Evolutionary conservation across 768 basidiomycete species (phyloP).

Genomic region (Pisolithus orientalis): DNA sequence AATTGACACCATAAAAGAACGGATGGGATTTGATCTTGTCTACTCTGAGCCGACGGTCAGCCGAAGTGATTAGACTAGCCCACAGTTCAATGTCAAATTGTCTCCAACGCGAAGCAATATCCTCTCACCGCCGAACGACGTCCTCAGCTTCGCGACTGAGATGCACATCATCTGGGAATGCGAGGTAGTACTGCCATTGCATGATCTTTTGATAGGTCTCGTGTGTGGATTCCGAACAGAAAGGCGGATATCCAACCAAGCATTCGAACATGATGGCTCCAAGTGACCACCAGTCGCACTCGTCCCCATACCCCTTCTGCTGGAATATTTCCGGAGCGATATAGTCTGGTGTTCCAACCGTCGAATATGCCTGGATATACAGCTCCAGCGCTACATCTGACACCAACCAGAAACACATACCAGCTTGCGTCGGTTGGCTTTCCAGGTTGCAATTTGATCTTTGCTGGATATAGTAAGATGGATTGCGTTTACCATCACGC

Average conservation of each 20-base stretch:
- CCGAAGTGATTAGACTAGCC: slow-evolving; percentile 72
- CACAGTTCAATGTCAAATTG: slow-evolving; percentile 3
- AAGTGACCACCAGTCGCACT: slow-evolving; percentile 99
- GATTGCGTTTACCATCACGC: slow-evolving; percentile 96
- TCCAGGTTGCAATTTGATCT: slow-evolving; percentile 96
- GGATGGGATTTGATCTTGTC: slow-evolving; percentile 89
- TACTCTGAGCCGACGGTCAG: slow-evolving; percentile 68
- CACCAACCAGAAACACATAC: slow-evolving; percentile 36
- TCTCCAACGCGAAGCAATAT: neutral
- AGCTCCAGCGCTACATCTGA: neutral
- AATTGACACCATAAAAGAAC: slow-evolving; percentile 96
- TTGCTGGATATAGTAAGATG: slow-evolving; percentile 93
- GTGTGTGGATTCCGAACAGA: slow-evolving; percentile 93
- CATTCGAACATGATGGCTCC: slow-evolving; percentile 99
- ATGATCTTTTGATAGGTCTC: slow-evolving; percentile 98
- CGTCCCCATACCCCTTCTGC: slow-evolving; percentile 95
- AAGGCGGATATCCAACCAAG: slow-evolving; percentile 93
- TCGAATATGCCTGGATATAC: slow-evolving; percentile 79
- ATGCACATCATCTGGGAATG: slow-evolving; percentile 92
- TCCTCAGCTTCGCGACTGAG: slow-evolving; percentile 89
- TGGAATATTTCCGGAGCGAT: slow-evolving; percentile 97
- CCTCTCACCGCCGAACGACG: slow-evolving; percentile 66
- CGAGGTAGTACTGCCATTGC: slow-evolving; percentile 83
- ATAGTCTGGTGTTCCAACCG: slow-evolving; percentile 95
- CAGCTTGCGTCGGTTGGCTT: slow-evolving; percentile 93